Conservation (phyloP, 768 basidiomycete species). For the Mycena galericulata region DNA sequence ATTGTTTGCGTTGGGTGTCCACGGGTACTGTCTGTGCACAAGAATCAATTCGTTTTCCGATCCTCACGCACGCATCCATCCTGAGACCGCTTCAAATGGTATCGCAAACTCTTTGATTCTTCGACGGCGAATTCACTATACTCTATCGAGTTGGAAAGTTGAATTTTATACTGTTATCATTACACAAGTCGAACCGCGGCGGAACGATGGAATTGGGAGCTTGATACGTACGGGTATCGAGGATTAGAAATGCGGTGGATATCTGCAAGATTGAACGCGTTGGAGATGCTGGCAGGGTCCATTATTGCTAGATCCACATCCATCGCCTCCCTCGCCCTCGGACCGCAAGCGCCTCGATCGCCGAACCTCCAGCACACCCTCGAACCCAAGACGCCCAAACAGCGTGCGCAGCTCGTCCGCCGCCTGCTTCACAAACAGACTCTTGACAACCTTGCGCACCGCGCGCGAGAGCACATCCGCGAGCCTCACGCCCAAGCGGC, state of each 20-base stretch:
- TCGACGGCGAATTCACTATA: no score
- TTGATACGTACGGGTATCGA: no score
- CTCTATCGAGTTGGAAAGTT: no score
- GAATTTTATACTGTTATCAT: no score
- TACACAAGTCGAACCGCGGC: no score
- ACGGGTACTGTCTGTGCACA: constrained; percentile 75
- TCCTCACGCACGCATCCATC: constrained; percentile 12
- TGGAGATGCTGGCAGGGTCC: constrained; percentile 21
- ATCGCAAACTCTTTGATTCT: background rate
- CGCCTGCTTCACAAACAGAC: constrained; percentile 40
- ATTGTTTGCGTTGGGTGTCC: constrained; percentile 92
- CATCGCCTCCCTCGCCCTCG: background rate
- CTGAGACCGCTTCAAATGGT: no score
- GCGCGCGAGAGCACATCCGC: constrained; percentile 40
- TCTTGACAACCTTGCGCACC: constrained; percentile 41
- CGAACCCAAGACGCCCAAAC: constrained; percentile 49
- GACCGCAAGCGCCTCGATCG: constrained; percentile 37
- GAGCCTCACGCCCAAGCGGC: constrained; percentile 50
- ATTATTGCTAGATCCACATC: constrained; percentile 14
- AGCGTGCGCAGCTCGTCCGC: constrained; percentile 40
- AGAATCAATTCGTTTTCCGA: background rate
- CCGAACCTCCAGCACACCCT: constrained; percentile 37
- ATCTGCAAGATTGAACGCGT: no score
- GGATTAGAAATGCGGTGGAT: no score
- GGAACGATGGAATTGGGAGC: no score